These are phyloP conservation scores for Clarireedia homoeocarpa DNA, from an alignment of 2,329 filamentous ascomycete species.

Conservation along the genomic window DNA sequence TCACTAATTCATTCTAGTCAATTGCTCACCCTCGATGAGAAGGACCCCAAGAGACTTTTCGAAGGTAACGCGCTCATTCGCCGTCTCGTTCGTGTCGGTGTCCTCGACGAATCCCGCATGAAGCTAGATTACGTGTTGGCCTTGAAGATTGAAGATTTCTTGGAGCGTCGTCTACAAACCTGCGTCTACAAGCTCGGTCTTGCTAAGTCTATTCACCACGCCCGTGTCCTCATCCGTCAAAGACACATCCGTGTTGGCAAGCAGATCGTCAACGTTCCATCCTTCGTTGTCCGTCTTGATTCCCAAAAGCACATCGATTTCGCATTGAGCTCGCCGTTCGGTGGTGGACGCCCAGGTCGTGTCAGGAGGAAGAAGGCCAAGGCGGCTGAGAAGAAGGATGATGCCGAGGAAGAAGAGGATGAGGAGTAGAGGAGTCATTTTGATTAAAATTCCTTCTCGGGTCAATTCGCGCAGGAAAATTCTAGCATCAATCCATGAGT, in stretches of 20 bases:
- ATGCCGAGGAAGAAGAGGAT: slow-evolving; percentile 77
- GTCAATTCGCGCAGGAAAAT: neutral
- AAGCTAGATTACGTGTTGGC: slow-evolving; percentile 99
- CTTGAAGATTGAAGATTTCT: slow-evolving; percentile 98
- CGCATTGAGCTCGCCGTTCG: slow-evolving; percentile 92
- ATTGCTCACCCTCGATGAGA: slow-evolving; percentile 99
- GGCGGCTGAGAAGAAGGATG: slow-evolving; percentile 80
- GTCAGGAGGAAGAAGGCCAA: slow-evolving; percentile 99
- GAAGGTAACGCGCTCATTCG: slow-evolving; percentile 99
- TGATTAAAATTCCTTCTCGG: slow-evolving; percentile 5
- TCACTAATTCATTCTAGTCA: slow-evolving; percentile 54
- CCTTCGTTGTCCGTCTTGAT: slow-evolving; percentile 99
- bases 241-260: slow-evolving; percentile 99
- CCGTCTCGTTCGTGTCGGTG: slow-evolving; percentile 98
- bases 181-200: slow-evolving; percentile 99
- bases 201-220: slow-evolving; percentile 99
- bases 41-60: slow-evolving; percentile 99
- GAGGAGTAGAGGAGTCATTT: slow-evolving; percentile 46
- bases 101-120: slow-evolving; percentile 99
- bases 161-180: slow-evolving; percentile 99
- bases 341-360: slow-evolving; percentile 93
- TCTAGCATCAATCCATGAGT: slow-evolving; percentile 1
- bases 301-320: slow-evolving; percentile 99
- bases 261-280: slow-evolving; percentile 99
- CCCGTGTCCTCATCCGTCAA: slow-evolving; percentile 98